Percentiles rank a stretch among this genome's conserved stretches.
phyloP scores from a whole-genome alignment of 1,284 basidiomycete genomes.

The Malassezia nana region DNA sequence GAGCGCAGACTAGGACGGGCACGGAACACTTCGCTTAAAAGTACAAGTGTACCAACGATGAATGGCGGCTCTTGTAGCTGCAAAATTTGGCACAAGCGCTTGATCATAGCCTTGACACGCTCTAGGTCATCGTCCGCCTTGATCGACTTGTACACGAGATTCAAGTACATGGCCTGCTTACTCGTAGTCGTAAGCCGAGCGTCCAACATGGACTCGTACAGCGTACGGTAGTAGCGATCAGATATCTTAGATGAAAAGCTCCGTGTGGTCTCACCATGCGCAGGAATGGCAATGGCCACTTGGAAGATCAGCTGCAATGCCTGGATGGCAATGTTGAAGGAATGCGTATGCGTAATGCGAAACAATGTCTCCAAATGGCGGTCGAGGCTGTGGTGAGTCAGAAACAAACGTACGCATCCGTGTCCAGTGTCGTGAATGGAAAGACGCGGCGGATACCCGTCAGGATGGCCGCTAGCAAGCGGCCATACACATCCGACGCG shows the following conservation, averaged over 20 bases:
- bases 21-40: slow-evolving; percentile 60
- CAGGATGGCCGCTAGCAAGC: slow-evolving; percentile 77
- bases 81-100: slow-evolving; percentile 76
- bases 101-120: slow-evolving; percentile 71
- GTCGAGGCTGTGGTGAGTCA: slow-evolving; percentile 55
- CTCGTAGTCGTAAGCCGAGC: slow-evolving; percentile 68
- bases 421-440: slow-evolving; percentile 70
- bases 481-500: slow-evolving; percentile 58
- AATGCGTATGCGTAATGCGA: slow-evolving; percentile 78
- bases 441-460: slow-evolving; percentile 91
- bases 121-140: slow-evolving; percentile 64
- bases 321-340: slow-evolving; percentile 91
- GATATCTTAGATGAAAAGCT: slow-evolving; percentile 46
- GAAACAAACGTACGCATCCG: slow-evolving; percentile 51
- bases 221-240: slow-evolving; percentile 71
- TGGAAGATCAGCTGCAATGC: slow-evolving; percentile 85
- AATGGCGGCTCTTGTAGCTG: slow-evolving; percentile 71
- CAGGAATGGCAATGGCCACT: slow-evolving; percentile 51
- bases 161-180: slow-evolving; percentile 96
- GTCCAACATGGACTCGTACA: slow-evolving; percentile 83
- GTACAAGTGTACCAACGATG: slow-evolving; percentile 70
- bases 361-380: slow-evolving; percentile 88
- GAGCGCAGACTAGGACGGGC: slow-evolving; percentile 61
- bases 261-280: slow-evolving; percentile 1
- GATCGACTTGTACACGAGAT: slow-evolving; percentile 82